Percentiles rank a stretch among this genome's conserved stretches.
Conservation (phyloP, 345 rosid genomes). For the Alliaria petiolata region DNA sequence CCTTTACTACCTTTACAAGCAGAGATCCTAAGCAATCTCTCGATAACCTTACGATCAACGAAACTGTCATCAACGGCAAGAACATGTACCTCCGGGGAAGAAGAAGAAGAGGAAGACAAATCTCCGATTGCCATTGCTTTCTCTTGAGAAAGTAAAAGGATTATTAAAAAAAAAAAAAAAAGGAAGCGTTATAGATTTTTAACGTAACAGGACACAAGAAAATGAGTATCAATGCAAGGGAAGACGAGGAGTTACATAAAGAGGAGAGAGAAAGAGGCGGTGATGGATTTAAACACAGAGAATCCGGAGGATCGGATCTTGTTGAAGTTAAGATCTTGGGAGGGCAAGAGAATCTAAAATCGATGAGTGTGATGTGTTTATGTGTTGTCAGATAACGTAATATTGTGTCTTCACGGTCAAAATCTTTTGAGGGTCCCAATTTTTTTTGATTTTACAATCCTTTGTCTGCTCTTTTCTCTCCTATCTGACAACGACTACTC, state of each 20-base stretch:
- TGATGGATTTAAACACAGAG: not conserved
- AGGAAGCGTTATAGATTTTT: not conserved
- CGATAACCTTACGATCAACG: constrained; percentile 76
- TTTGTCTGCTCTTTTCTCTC: constrained; percentile 15
- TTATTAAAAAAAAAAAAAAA: too few species aligned
- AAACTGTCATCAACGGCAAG: constrained; percentile 88
- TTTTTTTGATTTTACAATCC: constrained; percentile 7
- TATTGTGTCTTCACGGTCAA: constrained; percentile 21
- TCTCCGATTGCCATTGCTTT: constrained; percentile 34
- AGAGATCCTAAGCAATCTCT: constrained; percentile 66
- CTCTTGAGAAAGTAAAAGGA: not conserved
- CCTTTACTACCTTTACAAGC: constrained; percentile 67
- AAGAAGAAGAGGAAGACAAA: constrained; percentile 4
- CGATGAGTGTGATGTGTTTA: constrained; percentile 21
- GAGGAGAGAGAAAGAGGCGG: not conserved
- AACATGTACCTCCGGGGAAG: constrained; percentile 71
- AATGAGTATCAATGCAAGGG: constrained; percentile 2
- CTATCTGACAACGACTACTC: constrained; percentile 14
- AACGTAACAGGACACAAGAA: constrained; percentile 6
- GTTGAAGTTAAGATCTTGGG: not conserved
- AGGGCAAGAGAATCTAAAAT: constrained; percentile 24
- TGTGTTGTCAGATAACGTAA: constrained; percentile 33
- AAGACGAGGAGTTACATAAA: constrained; percentile 20
- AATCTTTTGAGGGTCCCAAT: constrained; percentile 28
- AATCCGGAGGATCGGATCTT: constrained; percentile 29